Percentiles rank a stretch among this genome's conserved stretches.
Conservation (phyloP, 2,329 filamentous ascomycete species). For the Phaeosphaeria sp. region DNA sequence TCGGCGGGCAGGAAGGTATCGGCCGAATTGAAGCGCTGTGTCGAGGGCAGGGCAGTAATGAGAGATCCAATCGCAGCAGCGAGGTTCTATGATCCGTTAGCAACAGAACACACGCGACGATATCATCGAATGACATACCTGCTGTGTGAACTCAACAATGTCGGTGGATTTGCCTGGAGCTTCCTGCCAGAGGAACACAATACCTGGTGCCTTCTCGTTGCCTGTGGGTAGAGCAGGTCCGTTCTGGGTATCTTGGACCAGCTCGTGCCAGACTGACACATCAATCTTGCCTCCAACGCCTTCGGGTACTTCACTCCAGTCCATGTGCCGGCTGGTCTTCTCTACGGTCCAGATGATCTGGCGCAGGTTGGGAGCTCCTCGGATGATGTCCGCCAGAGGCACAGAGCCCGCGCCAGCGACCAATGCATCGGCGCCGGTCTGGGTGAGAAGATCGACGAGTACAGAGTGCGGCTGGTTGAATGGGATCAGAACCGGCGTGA, state of each 20-base stretch:
- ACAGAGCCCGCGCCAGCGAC: constrained; percentile 87
- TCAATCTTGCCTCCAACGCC: constrained; percentile 76
- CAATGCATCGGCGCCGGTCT: constrained; percentile 78
- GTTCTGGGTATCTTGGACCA: constrained; percentile 69
- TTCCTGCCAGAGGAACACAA: constrained; percentile 72
- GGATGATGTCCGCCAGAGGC: constrained; percentile 75
- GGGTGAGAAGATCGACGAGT: constrained; percentile 74
- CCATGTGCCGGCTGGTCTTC: constrained; percentile 87
- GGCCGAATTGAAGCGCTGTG: constrained; percentile 73
- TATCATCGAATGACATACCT: constrained; percentile 47
- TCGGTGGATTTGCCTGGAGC: constrained; percentile 60
- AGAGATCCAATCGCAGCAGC: constrained; percentile 84
- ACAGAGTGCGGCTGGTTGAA: constrained; percentile 76
- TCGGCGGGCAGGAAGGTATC: constrained; percentile 89
- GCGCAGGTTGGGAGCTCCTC: constrained; percentile 71
- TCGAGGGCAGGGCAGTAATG: constrained; percentile 75
- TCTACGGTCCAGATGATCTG: constrained; percentile 93
- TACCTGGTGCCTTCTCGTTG: constrained; percentile 58
- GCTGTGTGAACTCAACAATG: constrained; percentile 81
- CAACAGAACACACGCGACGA: no score
- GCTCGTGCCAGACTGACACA: constrained; percentile 91
- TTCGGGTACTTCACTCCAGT: constrained; percentile 89
- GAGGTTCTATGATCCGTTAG: constrained; percentile 66
- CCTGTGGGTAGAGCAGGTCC: constrained; percentile 70
- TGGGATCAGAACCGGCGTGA: constrained; percentile 84